A percentile compares a stretch with the other conserved stretches of the same genome.
Evolutionary conservation across 1,284 basidiomycete genomes (phyloP).

Genomic region (Meira miltonrushii): DNA sequence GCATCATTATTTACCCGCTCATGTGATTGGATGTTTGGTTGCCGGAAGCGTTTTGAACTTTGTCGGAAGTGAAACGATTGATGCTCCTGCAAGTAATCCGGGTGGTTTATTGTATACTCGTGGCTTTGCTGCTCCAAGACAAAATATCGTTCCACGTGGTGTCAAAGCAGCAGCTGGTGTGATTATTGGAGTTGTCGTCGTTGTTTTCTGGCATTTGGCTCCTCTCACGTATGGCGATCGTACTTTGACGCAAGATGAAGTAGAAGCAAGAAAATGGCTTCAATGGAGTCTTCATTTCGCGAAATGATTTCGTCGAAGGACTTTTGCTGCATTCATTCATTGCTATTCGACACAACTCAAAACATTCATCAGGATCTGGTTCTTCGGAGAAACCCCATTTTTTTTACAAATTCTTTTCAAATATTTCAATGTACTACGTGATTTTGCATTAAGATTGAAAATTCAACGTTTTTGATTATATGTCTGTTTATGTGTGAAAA

Average conservation of each 20-base stretch:
- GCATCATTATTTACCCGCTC: slow-evolving; percentile 84
- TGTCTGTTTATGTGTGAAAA: background rate
- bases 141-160: slow-evolving; percentile 17
- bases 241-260: slow-evolving; percentile 24
- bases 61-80: slow-evolving; percentile 65
- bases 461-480: no score
- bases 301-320: slow-evolving; percentile 2
- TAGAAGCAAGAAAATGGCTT: slow-evolving; percentile 26
- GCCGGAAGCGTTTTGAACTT: slow-evolving; percentile 90
- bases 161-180: slow-evolving; percentile 19
- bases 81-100: slow-evolving; percentile 75
- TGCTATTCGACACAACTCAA: background rate
- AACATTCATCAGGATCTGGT: no score
- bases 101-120: slow-evolving; percentile 54
- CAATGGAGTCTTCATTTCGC: slow-evolving; percentile 43
- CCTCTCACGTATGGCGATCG: slow-evolving; percentile 46
- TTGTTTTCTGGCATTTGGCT: slow-evolving; percentile 34
- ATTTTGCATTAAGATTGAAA: no score
- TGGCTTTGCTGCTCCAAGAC: slow-evolving; percentile 11
- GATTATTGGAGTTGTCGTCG: slow-evolving; percentile 14
- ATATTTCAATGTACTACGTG: no score
- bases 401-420: background rate
- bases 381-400: background rate
- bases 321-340: background rate
- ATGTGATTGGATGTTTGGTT: slow-evolving; percentile 78